These are phyloP conservation scores for Phaeosphaeria sp. DNA, from an alignment of 2,329 filamentous ascomycete genomes.

Conservation along the genomic window DNA sequence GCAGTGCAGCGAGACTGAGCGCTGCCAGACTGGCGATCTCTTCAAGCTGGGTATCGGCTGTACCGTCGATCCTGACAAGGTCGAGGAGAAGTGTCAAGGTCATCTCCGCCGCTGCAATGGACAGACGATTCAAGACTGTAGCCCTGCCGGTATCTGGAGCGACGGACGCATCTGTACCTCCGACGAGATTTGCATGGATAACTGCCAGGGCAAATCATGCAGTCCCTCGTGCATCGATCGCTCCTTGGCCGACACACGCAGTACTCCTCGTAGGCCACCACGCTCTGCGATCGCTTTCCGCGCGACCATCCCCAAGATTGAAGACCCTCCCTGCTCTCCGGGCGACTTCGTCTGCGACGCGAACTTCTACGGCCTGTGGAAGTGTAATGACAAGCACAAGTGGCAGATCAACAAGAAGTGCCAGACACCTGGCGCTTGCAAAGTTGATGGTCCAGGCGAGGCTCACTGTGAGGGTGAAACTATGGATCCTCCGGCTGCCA, in stretches of 20 bases:
- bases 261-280: too few species aligned
- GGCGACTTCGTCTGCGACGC: constrained; percentile 1
- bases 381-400: background rate
- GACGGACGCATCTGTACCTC: background rate
- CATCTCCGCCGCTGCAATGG: background rate
- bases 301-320: too few species aligned
- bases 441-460: constrained; percentile 1
- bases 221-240: background rate
- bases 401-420: constrained; percentile 14
- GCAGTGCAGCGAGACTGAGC: background rate
- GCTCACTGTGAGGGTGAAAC: constrained; percentile 11
- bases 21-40: background rate
- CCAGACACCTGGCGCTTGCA: constrained; percentile 10
- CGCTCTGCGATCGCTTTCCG: too few species aligned
- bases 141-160: background rate
- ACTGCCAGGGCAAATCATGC: background rate
- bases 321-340: background rate
- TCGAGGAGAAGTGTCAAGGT: background rate
- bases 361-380: background rate
- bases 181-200: background rate
- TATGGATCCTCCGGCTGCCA: background rate
- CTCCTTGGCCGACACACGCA: background rate
- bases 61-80: background rate
- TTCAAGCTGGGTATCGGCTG: background rate
- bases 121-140: background rate